Percentiles rank a stretch among this genome's conserved stretches.
Evolutionary conservation across 2,329 filamentous ascomycete species (phyloP).

Genomic region (Aureobasidium sp.): DNA sequence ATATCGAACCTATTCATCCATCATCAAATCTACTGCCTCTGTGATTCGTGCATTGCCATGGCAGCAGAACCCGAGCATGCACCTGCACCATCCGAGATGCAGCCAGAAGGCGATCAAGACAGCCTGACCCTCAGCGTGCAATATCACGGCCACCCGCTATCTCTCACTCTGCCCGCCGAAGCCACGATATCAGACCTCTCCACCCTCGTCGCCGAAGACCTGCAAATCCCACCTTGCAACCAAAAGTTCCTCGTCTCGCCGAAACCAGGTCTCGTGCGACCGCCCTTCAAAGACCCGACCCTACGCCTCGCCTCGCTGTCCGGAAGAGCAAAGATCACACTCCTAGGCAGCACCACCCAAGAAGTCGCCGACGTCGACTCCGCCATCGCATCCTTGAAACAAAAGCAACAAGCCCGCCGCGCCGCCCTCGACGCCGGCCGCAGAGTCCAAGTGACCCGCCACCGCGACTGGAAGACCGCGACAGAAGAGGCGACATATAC

Average conservation of each 20-base stretch:
- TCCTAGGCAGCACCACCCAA: conserved; percentile 57
- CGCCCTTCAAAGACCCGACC: conserved; percentile 54
- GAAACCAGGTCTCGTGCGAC: conserved; percentile 58
- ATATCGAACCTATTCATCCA: neutral
- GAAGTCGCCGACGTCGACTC: conserved; percentile 51
- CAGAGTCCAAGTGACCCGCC: conserved; percentile 27
- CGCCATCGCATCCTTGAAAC: conserved; percentile 44
- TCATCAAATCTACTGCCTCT: neutral
- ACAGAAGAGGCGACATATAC: conserved; percentile 65
- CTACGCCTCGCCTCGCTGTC: conserved; percentile 45
- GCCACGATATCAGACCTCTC: conserved; percentile 55
- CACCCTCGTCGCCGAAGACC: conserved; percentile 46
- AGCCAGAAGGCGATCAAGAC: conserved; percentile 4
- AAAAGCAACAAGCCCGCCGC: conserved; percentile 38
- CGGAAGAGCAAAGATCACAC: conserved; percentile 52
- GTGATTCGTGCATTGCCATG: neutral
- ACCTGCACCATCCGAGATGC: neutral
- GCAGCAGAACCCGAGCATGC: neutral
- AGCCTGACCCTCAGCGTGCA: conserved; percentile 43
- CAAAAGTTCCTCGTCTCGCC: conserved; percentile 62
- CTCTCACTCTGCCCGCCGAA: conserved; percentile 39
- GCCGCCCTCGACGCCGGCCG: conserved; percentile 35
- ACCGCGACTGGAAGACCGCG: conserved; percentile 41
- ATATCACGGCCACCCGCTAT: conserved; percentile 48
- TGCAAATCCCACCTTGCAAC: conserved; percentile 55